Conservation (phyloP, 208 protist species). For the Leishmania guyanensis region DNA sequence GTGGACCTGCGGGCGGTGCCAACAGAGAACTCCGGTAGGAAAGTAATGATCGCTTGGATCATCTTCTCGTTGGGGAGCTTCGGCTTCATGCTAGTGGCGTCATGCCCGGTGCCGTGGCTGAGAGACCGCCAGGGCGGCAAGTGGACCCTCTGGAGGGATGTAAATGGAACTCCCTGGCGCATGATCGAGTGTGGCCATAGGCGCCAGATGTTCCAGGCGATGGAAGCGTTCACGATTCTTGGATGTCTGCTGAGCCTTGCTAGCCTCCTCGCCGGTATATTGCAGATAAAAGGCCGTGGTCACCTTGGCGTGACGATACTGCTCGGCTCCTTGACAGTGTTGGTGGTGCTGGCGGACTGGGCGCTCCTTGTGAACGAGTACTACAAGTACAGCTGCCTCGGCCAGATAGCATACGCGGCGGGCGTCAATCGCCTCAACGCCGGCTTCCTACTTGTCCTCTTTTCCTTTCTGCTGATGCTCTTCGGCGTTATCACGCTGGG, state of each 20-base stretch:
- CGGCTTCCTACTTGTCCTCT: conserved; percentile 45
- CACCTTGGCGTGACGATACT: conserved; percentile 51
- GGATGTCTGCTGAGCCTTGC: conserved; percentile 35
- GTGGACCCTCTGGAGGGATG: conserved; percentile 55
- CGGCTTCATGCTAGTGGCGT: conserved; percentile 44
- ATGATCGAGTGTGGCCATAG: conserved; percentile 44
- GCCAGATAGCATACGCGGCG: conserved; percentile 28
- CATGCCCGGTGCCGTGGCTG: conserved; percentile 49
- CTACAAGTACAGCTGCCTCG: conserved; percentile 57
- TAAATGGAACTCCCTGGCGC: conserved; percentile 29
- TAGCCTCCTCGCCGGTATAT: conserved; percentile 33
- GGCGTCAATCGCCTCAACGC: conserved; percentile 49
- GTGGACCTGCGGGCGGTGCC: conserved; percentile 42
- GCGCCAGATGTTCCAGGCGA: conserved; percentile 47
- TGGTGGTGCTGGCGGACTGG: conserved; percentile 39
- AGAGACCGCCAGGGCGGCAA: conserved; percentile 38
- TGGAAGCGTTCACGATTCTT: conserved; percentile 50
- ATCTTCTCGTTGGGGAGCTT: conserved; percentile 46
- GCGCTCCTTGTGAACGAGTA: conserved; percentile 51
- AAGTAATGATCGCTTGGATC: conserved; percentile 35
- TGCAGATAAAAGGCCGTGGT: conserved; percentile 38
- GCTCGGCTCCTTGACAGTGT: conserved; percentile 27
- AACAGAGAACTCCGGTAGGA: conserved; percentile 32
- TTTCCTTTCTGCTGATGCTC: conserved; percentile 42
- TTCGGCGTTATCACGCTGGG: conserved; percentile 30